Base-by-base conservation (phyloP, 2,329 filamentous ascomycete species). In the Dactylellina cionopaga region DNA sequence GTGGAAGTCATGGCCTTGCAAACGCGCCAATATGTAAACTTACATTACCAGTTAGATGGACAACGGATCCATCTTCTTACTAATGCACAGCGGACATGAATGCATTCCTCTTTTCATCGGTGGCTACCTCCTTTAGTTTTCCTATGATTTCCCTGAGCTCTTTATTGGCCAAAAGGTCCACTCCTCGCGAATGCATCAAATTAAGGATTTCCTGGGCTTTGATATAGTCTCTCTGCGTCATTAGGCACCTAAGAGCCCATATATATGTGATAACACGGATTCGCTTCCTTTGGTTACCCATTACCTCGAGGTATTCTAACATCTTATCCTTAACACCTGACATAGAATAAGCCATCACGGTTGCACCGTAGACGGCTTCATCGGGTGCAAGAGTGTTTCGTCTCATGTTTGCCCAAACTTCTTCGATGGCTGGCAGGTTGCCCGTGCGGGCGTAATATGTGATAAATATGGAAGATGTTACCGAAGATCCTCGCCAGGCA, bases 321-420 rank as follows among this genome's bases (percentile, higher is more conserved):
- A 71, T 71, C 37, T 58, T 58, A 6, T 56, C 35, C 19, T 51
- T 58, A 22, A 44, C 9, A 9, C 51, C 49, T 4, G 47, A 58
- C 5, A 9, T 37, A 3, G 66, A 58, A 31, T 71, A 71, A 3
- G 66, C 66, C 35, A 25, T 33, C 22, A 71, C 51, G 4, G 58
- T 71, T 24, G 44, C 51, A 17, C 43, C 59, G 25, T 71, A 71
- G 22, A 71, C 66, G n/a, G 25, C 58, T 15, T 71, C 66, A 41
- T 71, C 66, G 1, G 66, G 66, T 19, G 66, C 66, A 15, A 71
- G 25, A 35, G 54, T 52, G 52, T 64, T 63, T 15, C 44, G 31
- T 25, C 44, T 64, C 66, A 71, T 71, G n/a, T 62, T 71, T 24
- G 9, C 54, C 66, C 66, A 71, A 13, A 71, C 35, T 11, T 54